Percentiles rank a stretch among this genome's conserved stretches.
phyloP scores from a whole-genome alignment of 345 rosid genomes.

The Camelina neglecta region DNA sequence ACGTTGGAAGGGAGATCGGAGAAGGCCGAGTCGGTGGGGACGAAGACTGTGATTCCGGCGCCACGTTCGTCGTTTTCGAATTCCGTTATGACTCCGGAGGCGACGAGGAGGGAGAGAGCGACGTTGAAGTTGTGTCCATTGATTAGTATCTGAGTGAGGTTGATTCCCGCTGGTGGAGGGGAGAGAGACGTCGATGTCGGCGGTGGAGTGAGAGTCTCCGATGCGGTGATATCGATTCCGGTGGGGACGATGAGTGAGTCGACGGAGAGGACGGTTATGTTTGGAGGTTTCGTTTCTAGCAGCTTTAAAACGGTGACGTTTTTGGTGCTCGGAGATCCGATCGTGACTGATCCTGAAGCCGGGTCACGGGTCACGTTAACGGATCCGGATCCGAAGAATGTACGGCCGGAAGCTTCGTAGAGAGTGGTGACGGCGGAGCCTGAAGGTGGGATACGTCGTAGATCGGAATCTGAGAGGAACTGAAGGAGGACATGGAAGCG shows the following conservation, averaged over 20 bases:
- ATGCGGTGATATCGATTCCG: conserved; percentile 73
- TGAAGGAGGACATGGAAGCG: conserved; percentile 85
- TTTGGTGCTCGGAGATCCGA: conserved; percentile 55
- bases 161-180: conserved; percentile 54
- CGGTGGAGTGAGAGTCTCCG: conserved; percentile 64
- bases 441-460: conserved; percentile 61
- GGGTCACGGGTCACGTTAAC: conserved; percentile 77
- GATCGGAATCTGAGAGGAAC: conserved; percentile 68
- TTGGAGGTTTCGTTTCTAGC: conserved; percentile 63
- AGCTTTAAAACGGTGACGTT: conserved; percentile 64
- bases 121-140: conserved; percentile 88
- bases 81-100: conserved; percentile 76
- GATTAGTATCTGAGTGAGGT: conserved; percentile 72
- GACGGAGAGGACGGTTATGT: conserved; percentile 71
- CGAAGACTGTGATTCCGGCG: conserved; percentile 88
- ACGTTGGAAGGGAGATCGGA: conserved; percentile 68
- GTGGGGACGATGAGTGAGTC: conserved; percentile 66
- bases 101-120: conserved; percentile 77
- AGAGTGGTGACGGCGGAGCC: conserved; percentile 43
- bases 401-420: conserved; percentile 44
- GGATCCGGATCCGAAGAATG: conserved; percentile 60
- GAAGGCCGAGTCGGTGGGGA: conserved; percentile 81
- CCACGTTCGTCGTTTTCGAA: conserved; percentile 85
- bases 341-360: conserved; percentile 49
- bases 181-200: conserved; percentile 30